A percentile compares a stretch with the other conserved stretches of the same genome.
These are phyloP conservation scores for Furcasterigmium sp. DNA, from an alignment of 2,329 filamentous ascomycete species.

Conservation along the genomic window DNA sequence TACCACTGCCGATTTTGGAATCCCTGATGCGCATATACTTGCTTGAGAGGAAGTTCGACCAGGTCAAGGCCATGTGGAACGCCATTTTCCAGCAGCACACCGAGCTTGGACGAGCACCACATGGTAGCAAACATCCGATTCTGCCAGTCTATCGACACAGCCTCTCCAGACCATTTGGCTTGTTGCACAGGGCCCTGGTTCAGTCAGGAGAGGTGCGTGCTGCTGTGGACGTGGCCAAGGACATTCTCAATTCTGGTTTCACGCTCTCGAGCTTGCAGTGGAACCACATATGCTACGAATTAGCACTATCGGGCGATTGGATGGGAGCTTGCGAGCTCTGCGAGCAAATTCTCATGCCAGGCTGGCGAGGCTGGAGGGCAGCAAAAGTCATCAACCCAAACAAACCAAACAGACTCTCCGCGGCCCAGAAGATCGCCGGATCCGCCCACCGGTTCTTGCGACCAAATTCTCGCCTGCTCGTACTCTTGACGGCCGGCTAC, in stretches of 20 bases:
- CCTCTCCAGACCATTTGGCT: conserved; percentile 41
- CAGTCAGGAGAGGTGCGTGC: conserved; percentile 34
- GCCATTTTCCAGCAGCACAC: conserved; percentile 50
- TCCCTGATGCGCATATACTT: conserved; percentile 65
- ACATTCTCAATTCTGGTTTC: conserved; percentile 64
- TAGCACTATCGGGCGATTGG: conserved; percentile 55
- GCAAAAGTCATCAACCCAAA: conserved; percentile 15
- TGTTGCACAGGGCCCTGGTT: conserved; percentile 41
- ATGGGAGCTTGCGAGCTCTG: conserved; percentile 67
- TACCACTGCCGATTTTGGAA: conserved; percentile 52
- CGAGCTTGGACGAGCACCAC: conserved; percentile 30
- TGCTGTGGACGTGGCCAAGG: conserved; percentile 44
- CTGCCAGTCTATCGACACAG: conserved; percentile 48
- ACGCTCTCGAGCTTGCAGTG: conserved; percentile 70
- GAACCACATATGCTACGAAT: conserved; percentile 69
- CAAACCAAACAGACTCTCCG: conserved; percentile 21
- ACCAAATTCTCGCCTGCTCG: conserved; percentile 39
- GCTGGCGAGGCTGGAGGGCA: conserved; percentile 69
- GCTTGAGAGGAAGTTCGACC: conserved; percentile 48
- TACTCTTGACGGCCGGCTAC: conserved; percentile 44
- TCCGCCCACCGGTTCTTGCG: conserved; percentile 28
- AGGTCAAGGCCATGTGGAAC: conserved; percentile 63
- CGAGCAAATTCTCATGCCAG: conserved; percentile 71
- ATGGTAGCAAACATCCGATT: conserved; percentile 18
- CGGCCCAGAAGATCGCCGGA: conserved; percentile 33